Base-by-base conservation (phyloP, 2,329 filamentous ascomycete species). In the Teratosphaeria destructans region DNA sequence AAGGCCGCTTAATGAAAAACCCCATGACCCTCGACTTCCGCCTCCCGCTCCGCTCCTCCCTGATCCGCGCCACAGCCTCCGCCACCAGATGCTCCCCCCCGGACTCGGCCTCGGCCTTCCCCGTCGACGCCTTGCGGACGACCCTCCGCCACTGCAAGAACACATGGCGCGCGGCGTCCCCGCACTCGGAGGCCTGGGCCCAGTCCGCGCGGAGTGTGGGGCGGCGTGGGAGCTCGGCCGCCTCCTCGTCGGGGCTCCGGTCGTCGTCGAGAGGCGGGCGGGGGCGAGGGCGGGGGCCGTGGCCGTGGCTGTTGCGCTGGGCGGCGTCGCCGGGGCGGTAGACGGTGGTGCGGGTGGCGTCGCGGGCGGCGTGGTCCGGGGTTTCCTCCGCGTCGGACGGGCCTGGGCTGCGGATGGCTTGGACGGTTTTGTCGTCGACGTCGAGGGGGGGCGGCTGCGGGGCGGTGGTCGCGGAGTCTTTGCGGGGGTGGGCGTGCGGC, bases 141-240 rank as follows among this genome's bases (percentile, higher is more conserved):
- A 43, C 54, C 14, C 54, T 52, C 55, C 23, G 23, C 23, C 52
- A 14, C 43, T 55, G 32, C 27, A 58, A 43, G 37, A 58, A 23
- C 23, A 23, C 27, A 49, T 58, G 57, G 7, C 52, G 56, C 19
- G 61, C 56, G 35, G 63, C 60, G 3, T 61, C 64, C 14, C 63
- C 63, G 52, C 59, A 59, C 54, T 65, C 62, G 11, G 63, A 63
- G 49, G 64, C 60, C 52, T 66, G 64, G 1, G 63, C 54, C 65
- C 65, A 67, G 56, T 67, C 57, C 10, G 59, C 64, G n/a, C 64
- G 61, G 47, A 23, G 23, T 2, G 23, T 23, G 23, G 23, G 23
- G 23, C 23, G 23, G 23, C 23, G 23, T 23, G 1, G 23, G 23
- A 23, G 23, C 1, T 23, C 23, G 23, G 23, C 23, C 23, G 23